A percentile compares a stretch with the other conserved stretches of the same genome.
These are phyloP conservation scores for rapeseed (Brassica napus) DNA, from an alignment of 345 rosid genomes.

Conservation along the genomic window DNA sequence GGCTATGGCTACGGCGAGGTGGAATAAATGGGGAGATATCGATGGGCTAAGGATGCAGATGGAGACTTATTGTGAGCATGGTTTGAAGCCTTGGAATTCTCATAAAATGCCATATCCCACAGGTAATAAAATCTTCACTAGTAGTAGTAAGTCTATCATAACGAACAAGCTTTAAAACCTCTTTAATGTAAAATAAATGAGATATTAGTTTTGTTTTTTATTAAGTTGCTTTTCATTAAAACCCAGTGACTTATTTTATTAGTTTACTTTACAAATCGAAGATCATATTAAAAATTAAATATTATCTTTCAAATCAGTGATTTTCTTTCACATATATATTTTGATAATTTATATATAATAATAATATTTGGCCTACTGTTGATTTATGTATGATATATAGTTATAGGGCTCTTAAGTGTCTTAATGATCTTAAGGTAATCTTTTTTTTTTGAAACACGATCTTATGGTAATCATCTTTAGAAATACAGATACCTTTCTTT, in stretches of 20 bases:
- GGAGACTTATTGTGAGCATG: constrained; percentile 87
- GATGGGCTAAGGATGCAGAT: constrained; percentile 62
- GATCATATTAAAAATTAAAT: neutral
- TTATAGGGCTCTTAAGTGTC: neutral
- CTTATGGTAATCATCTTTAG: neutral
- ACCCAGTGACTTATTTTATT: neutral
- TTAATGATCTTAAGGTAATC: neutral
- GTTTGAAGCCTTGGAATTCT: constrained; percentile 77
- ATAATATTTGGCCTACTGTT: neutral
- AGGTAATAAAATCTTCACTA: constrained; percentile 45
- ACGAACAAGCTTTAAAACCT: constrained; percentile 2
- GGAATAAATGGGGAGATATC: constrained; percentile 88
- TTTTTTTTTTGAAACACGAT: too few relatives aligned
- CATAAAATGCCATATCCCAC: constrained; percentile 73
- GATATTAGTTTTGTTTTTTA: neutral
- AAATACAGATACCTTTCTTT: constrained; percentile 36
- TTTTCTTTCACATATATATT: neutral
- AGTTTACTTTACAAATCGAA: neutral
- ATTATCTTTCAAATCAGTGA: neutral
- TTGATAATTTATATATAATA: neutral
- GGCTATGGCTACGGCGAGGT: constrained; percentile 92
- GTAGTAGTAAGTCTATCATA: neutral
- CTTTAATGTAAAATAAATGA: neutral
- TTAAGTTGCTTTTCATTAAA: neutral
- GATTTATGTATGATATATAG: neutral